Evolutionary conservation across 2,329 filamentous ascomycete genomes (phyloP), one percentile per base, ranked within the genome.

Genomic region (Byssochlamys sp.): DNA sequence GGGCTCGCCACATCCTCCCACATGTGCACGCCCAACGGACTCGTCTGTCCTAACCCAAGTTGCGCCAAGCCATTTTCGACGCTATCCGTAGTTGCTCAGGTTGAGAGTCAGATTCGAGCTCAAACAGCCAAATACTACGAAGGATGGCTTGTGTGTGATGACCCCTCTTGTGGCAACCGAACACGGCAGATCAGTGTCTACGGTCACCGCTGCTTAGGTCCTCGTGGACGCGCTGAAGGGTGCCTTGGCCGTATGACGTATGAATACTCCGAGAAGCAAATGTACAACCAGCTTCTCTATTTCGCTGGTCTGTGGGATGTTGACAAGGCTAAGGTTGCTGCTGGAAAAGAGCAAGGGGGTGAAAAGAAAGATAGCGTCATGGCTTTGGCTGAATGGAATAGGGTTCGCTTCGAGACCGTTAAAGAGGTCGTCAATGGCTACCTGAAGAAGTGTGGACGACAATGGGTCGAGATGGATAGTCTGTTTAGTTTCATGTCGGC

Each of bases 251-350:
- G 84, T 54, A 97, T 99, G 91, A 78, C 83, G 25, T 96, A 91
- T 71, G 91, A 95, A 75, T 87, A 89, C 68, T 81, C 83, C 0
- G 94, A 97, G 76, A 92, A 94, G 75, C 87, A 88, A 67, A 81
- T 97, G 59, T 97, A 96, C 77, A 97, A 95, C 72, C 94, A 99
- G 75, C 80, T 99, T 48, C 77, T 97, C 56, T 99, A 96, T 76
- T 88, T 91, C 70, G 83, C 88, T 29, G 82, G 82, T 53, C 75
- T 97, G 57, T 99, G 91, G 79, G 91, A 99, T 73, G 88, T 95
- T 2, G 91, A 97, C 61, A 90, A 89, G 75, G 88, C 88, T 12
- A 83, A 84, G 62, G 67, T 66, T 52, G 77, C 74, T n/a, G 75
- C 76, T 6, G 77, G 77, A 26, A 82, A 78, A 53, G 75, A 79